Conservation (phyloP, 2,329 filamentous ascomycete species). For the Penicillium concentricum region DNA sequence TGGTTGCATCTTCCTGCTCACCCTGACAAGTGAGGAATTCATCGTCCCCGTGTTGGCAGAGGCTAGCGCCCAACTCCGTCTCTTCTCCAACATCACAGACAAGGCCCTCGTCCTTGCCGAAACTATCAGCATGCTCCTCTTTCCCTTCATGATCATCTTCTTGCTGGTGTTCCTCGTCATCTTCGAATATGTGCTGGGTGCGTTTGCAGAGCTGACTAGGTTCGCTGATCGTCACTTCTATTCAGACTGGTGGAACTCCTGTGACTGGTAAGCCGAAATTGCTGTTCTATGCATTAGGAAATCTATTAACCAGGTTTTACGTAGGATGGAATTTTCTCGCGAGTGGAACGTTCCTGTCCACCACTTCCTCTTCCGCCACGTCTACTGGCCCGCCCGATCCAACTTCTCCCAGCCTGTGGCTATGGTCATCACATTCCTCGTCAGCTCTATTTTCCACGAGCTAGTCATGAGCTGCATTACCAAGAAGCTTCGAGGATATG, state of each 20-base stretch:
- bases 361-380: slow-evolving; percentile 89
- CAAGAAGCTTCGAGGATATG: slow-evolving; percentile 92
- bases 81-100: slow-evolving; percentile 57
- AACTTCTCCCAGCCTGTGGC: slow-evolving; percentile 74
- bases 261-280: slow-evolving; percentile 44
- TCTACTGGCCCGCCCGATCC: slow-evolving; percentile 79
- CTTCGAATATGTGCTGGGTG: slow-evolving; percentile 93
- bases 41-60: slow-evolving; percentile 85
- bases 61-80: slow-evolving; percentile 58
- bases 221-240: slow-evolving; percentile 97
- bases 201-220: slow-evolving; percentile 88
- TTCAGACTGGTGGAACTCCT: slow-evolving; percentile 67
- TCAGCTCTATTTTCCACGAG: slow-evolving; percentile 87
- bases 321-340: slow-evolving; percentile 84
- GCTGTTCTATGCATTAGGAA: not conserved
- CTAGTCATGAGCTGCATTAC: slow-evolving; percentile 98
- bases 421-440: slow-evolving; percentile 86
- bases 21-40: slow-evolving; percentile 88
- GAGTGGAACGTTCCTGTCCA: slow-evolving; percentile 99
- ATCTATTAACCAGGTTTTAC: not conserved
- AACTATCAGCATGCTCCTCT: slow-evolving; percentile 85
- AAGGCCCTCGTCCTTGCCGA: slow-evolving; percentile 78
- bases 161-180: slow-evolving; percentile 96
- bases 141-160: slow-evolving; percentile 96
- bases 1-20: slow-evolving; percentile 93